A percentile compares a stretch with the other conserved stretches of the same genome.
These are phyloP conservation scores for Fusarium ambrosium DNA, from an alignment of 2,329 filamentous ascomycete species.

Conservation along the genomic window DNA sequence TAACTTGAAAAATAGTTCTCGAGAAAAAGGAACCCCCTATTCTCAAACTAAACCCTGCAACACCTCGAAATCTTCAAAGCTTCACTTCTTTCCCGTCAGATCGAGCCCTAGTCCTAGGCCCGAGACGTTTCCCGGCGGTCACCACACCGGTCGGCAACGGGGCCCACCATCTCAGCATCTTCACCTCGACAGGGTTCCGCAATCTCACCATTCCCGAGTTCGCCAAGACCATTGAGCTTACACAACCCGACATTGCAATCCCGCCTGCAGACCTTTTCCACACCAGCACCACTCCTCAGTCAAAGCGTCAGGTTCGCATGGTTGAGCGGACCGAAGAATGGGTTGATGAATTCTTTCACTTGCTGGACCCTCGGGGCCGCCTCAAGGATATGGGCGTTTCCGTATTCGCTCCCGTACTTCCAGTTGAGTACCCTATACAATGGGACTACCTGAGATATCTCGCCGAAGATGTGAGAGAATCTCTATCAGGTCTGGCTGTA, in stretches of 20 bases:
- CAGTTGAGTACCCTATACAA: conserved; percentile 81
- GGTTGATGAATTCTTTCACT: conserved; percentile 75
- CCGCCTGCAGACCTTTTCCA: conserved; percentile 79
- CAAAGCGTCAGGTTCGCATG: conserved; percentile 86
- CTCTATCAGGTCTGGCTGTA: conserved; percentile 78
- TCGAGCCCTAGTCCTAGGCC: conserved; percentile 78
- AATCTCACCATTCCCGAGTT: conserved; percentile 79
- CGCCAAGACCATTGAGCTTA: conserved; percentile 70
- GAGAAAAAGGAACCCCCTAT: conserved; percentile 67
- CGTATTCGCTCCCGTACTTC: conserved; percentile 78
- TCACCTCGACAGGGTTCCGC: conserved; percentile 89
- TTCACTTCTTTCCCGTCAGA: conserved; percentile 81
- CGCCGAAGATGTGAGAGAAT: conserved; percentile 69
- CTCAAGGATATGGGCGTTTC: conserved; percentile 51
- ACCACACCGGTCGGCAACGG: conserved; percentile 78
- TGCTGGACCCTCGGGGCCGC: conserved; percentile 46
- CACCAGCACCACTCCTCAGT: conserved; percentile 65
- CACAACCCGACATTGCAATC: conserved; percentile 85
- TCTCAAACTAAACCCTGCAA: conserved; percentile 56
- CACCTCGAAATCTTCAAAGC: conserved; percentile 73
- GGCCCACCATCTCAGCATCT: conserved; percentile 78
- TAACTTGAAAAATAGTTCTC: conserved; percentile 61
- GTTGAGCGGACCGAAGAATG: conserved; percentile 87
- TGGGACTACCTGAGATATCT: conserved; percentile 84
- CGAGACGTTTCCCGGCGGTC: conserved; percentile 83